Base-by-base conservation (phyloP, 345 rosid species). In the Litchi chinensis region DNA sequence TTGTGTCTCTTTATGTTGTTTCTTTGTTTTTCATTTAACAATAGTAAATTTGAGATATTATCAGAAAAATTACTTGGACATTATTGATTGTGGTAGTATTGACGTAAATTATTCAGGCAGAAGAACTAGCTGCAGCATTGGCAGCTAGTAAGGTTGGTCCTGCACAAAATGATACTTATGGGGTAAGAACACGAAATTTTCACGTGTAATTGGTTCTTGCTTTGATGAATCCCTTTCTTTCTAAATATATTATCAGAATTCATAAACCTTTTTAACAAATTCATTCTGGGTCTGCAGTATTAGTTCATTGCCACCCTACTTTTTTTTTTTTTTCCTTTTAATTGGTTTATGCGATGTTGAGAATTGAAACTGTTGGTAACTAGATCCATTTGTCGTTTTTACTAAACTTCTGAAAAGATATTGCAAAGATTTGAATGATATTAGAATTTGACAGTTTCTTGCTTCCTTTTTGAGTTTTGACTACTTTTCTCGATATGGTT, bases 111-210 rank as follows among this genome's bases (percentile, higher is more conserved):
- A 32, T 76, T 80, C 89, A 97, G 99, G 99, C 98, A 80, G 98
- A 94, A 89, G 98, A 94, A 75, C 79, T 92, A 40, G 91, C 94
- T 74, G 90, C 91, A 43, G 98, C 98, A 41, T 76, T 91, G 83
- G 93, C 93, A 67, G 98, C 98, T 81, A 86, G 95, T 86, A 97
- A 92, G 86, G 94, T 88, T 39, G 79, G 68, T 54, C 88, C 87
- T 6, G 74, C 71, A 41, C 93, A 91, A 60, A 77, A 83, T 10
- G 91, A 91, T 81, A 73, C 83, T 48, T 92, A 91, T 82, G 84
- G 10, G 95, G 98, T 97, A 82, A 93, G 88, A 43, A 74, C 22
- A 2, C 43, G 24, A 63, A 3, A 48, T 22, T 65, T 37, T 75
- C 19, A 1, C 37, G 10, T 50, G 54, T 66, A 16, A 13, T 16